Evolutionary conservation across 2,329 filamentous ascomycete species (phyloP), one percentile per base, ranked within the genome.

Genomic region (Trichoderma endophyticum): DNA sequence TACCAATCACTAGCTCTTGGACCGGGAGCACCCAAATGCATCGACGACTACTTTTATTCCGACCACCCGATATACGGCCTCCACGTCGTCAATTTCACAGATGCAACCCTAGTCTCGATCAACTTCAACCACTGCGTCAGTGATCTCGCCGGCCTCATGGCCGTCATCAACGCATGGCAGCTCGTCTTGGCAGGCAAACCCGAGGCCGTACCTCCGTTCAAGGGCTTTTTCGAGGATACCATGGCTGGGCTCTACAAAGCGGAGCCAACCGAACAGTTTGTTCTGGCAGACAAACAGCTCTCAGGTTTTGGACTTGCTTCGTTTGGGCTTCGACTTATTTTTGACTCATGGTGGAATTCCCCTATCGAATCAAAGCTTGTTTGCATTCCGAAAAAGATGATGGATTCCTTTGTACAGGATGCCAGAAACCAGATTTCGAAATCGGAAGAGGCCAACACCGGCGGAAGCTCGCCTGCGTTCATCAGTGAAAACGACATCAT

Each of bases 401-500:
- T 70, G 39, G 66, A 70, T 24, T 21, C 57, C 1, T 8, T 57
- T 48, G 18, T 64, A 2, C 68, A 48, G 48, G 28, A n/a, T 12
- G 30, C 51, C 21, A 64, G 32, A 21, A 28, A 57, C 4, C 54
- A 70, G 60, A 1, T 64, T 6, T 26, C 59, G 14, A 34, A 57
- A 14, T 14, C 30, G 1, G 12, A 11, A 24, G 68, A 57, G 2
- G 14, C 9, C 21, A 32, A n/a, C 24, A 9, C 2, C 3, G 6
- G 14, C n/a, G 14, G 18, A n/a, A 6, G 12, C 21, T 43, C 24
- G 6, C 6, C 56, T 12, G 1, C 9, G 12, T 70, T 64, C 26
- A 64, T 70, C 24, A 70, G 68, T 14, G 68, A 70, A n/a, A 61
- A 61, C 9, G 68, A 70, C 26, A 51, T 70, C 12, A n/a, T 64